Percentiles rank a stretch among this genome's conserved stretches.
These are phyloP conservation scores for Aspergillaceae sp. DNA, from an alignment of 2,329 filamentous ascomycete species.

Conservation along the genomic window DNA sequence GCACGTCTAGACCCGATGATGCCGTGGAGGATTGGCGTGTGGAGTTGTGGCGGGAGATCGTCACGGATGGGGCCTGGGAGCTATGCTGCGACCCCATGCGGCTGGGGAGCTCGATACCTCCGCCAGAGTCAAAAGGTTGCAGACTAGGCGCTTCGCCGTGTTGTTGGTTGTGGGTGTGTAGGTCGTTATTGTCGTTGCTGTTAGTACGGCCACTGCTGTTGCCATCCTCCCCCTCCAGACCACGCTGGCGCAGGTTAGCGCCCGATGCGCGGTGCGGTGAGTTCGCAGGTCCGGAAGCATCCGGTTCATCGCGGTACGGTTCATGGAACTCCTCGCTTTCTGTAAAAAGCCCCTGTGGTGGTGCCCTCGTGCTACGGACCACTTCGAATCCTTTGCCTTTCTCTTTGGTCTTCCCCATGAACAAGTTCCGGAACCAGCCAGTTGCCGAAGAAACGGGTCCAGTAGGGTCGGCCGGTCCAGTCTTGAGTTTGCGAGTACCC, in stretches of 20 bases:
- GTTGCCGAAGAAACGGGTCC: slow-evolving; percentile 81
- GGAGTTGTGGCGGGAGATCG: slow-evolving; percentile 61
- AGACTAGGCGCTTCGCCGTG: slow-evolving; percentile 23
- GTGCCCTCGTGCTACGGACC: slow-evolving; percentile 79
- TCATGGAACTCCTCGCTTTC: slow-evolving; percentile 55
- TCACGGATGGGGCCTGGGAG: slow-evolving; percentile 43
- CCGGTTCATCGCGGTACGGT: slow-evolving; percentile 51
- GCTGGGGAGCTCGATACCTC: slow-evolving; percentile 55
- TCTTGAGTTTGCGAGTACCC: slow-evolving; percentile 76
- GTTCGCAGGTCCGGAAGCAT: slow-evolving; percentile 15
- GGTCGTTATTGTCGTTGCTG: slow-evolving; percentile 36
- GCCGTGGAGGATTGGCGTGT: slow-evolving; percentile 36
- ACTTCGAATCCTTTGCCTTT: slow-evolving; percentile 97
- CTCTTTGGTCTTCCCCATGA: slow-evolving; percentile 82
- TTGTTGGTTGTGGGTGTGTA: not conserved
- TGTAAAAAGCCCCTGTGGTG: slow-evolving; percentile 58
- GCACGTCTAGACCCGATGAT: not conserved
- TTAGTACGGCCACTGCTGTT: slow-evolving; percentile 8
- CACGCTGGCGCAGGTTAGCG: slow-evolving; percentile 14
- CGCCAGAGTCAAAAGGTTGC: slow-evolving; percentile 52
- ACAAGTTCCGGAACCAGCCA: slow-evolving; percentile 74
- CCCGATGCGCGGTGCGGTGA: slow-evolving; percentile 20
- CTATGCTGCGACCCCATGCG: slow-evolving; percentile 54
- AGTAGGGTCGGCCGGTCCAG: slow-evolving; percentile 88
- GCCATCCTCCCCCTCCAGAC: slow-evolving; percentile 6